These are phyloP conservation scores for bread wheat (Triticum aestivum) DNA, from an alignment of 176 grass and related monocot species.

Conservation along the genomic window IWGSC_CS_RefSeq_v2.1 NC_057801.1:178987844-178988343, in stretches of 20 bases:
- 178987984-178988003: constrained; percentile 16
- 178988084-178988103: constrained; percentile 10
- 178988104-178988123: constrained; percentile 29
- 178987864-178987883: not conserved
- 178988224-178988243: not conserved
- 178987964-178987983: constrained; percentile 16
- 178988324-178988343: no score
- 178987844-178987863: constrained; percentile 6
- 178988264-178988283: constrained; percentile 21
- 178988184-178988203: not conserved
- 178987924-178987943: constrained; percentile 19
- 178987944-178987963: constrained; percentile 33
- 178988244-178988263: not conserved
- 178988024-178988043: constrained; percentile 13
- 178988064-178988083: constrained; percentile 27
- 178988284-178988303: not conserved
- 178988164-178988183: not conserved
- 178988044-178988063: not conserved
- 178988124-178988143: constrained; percentile 24
- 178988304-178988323: no score
- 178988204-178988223: not conserved
- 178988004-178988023: constrained; percentile 17
- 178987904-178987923: constrained; percentile 10
- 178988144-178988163: not conserved
- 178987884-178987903: constrained; percentile 10